Conservation (phyloP, 164 flowering plant genomes). For the Stephania cephalantha region DNA sequence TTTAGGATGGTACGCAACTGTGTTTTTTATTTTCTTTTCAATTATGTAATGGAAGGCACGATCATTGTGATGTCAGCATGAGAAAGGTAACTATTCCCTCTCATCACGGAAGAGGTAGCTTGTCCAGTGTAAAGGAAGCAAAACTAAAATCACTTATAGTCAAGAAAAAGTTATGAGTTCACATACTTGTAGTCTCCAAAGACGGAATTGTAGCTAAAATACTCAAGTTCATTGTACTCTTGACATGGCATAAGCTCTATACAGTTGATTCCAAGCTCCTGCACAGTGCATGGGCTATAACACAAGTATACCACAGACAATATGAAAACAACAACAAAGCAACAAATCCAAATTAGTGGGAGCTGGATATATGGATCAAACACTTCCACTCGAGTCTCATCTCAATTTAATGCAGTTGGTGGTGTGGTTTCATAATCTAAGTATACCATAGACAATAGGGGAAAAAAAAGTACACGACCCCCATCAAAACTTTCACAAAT, state of each 20-base stretch:
- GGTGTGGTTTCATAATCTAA: not conserved
- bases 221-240: conserved; percentile 94
- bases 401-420: too few relatives aligned
- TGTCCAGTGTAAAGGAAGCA: not conserved
- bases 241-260: conserved; percentile 98
- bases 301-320: conserved; percentile 6
- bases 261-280: conserved; percentile 94
- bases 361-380: too few relatives aligned
- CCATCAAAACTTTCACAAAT: not conserved
- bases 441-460: conserved; percentile 1
- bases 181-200: conserved; percentile 73
- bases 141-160: not conserved
- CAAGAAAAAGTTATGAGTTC: conserved; percentile 2
- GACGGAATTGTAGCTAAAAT: conserved; percentile 72
- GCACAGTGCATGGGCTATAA: conserved; percentile 22
- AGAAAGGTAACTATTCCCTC: not conserved
- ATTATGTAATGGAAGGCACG: not conserved
- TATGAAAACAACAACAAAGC: not conserved
- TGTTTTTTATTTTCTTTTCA: not conserved
- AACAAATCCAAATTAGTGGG: too few relatives aligned
- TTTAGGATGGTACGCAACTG: not conserved
- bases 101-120: not conserved
- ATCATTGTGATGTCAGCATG: not conserved
- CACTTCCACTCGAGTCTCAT: too few relatives aligned
- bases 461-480: not conserved